Evolutionary conservation across 2,329 filamentous ascomycete species (phyloP), one percentile per base, ranked within the genome.

Genomic region (Fusarium sp.): DNA sequence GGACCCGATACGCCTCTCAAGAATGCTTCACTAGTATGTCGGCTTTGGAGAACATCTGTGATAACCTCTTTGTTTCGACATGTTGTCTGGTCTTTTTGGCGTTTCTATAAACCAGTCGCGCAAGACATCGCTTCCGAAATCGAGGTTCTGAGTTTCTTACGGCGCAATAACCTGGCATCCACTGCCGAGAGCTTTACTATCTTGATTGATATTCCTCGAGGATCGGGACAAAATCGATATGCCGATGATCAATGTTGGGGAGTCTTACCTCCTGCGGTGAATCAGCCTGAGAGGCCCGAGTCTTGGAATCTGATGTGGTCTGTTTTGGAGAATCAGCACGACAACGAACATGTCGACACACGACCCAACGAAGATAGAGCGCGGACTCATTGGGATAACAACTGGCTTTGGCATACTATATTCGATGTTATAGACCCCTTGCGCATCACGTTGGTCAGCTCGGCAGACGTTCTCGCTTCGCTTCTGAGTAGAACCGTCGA

Each of bases 391-490:
- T 73, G 72, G 72, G 73, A 81, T 29, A 78, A 78, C 38, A 82
- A 81, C 64, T 85, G 82, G 77, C 83, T 87, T 73, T 92, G 88
- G 90, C 81, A 81, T 59, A 82, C 81, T 22, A 67, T 92, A 3
- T 87, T 92, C 50, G 77, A 80, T 8, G 76, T 83, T 20, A 77
- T 91, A 32, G 83, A 88, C 66, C 89, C 87, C 10, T 66, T 82
- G 49, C 81, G 83, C 46, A 77, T 91, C 63, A 87, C 86, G 10
- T 80, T 91, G 57, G 78, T 90, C 49, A 90, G 90, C 1, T 87
- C 90, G 9, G 89, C 91, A 0, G 82, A 85, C 6, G 87, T 89
- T 20, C 82, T 94, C 10, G 89, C 90, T 3, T 84, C 84, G 1
- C 81, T 93, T 51, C 80, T 91, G 7, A 87, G 87, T 20, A 86